Percentiles rank a stretch among this genome's conserved stretches.
phyloP scores from a whole-genome alignment of 192 early-diverging fungal species.

The Phycomyces nitens region DNA sequence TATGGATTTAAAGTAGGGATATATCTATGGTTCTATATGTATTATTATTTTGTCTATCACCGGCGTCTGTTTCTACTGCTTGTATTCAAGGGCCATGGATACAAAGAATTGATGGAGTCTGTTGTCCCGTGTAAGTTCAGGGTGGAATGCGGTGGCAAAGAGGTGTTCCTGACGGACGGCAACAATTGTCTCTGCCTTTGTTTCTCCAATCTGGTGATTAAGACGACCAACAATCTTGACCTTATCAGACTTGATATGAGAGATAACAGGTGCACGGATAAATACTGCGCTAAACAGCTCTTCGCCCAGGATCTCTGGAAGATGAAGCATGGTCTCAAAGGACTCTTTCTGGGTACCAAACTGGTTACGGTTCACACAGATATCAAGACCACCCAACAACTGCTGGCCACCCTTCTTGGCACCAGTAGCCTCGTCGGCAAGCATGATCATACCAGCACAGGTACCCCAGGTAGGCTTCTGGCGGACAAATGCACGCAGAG shows the following conservation, averaged over 20 bases:
- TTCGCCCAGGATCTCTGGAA: slow-evolving; percentile 43
- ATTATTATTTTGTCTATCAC: no score
- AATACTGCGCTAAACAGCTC: slow-evolving; percentile 69
- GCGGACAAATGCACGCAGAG: slow-evolving; percentile 74
- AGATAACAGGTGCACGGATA: slow-evolving; percentile 92
- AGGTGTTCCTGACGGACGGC: slow-evolving; percentile 87
- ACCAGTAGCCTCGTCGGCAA: slow-evolving; percentile 68
- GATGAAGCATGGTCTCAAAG: slow-evolving; percentile 71
- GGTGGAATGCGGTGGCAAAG: slow-evolving; percentile 93
- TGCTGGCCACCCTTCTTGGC: slow-evolving; percentile 86
- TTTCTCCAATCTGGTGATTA: slow-evolving; percentile 51
- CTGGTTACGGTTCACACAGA: slow-evolving; percentile 87
- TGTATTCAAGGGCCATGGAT: slow-evolving; percentile 37
- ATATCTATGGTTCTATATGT: no score
- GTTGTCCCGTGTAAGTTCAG: slow-evolving; percentile 88
- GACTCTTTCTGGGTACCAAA: slow-evolving; percentile 93
- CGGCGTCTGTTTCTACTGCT: slow-evolving; percentile 21
- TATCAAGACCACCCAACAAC: slow-evolving; percentile 77
- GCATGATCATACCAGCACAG: slow-evolving; percentile 94
- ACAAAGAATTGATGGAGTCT: slow-evolving; percentile 89
- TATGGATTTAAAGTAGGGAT: no score
- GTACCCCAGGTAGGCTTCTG: slow-evolving; percentile 87
- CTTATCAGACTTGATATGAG: slow-evolving; percentile 57
- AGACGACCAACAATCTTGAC: slow-evolving; percentile 76
- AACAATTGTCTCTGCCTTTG: slow-evolving; percentile 65